Base-by-base conservation (phyloP, 225 moss, liverwort and hornwort genomes). In the Marchantia paleacea region DNA sequence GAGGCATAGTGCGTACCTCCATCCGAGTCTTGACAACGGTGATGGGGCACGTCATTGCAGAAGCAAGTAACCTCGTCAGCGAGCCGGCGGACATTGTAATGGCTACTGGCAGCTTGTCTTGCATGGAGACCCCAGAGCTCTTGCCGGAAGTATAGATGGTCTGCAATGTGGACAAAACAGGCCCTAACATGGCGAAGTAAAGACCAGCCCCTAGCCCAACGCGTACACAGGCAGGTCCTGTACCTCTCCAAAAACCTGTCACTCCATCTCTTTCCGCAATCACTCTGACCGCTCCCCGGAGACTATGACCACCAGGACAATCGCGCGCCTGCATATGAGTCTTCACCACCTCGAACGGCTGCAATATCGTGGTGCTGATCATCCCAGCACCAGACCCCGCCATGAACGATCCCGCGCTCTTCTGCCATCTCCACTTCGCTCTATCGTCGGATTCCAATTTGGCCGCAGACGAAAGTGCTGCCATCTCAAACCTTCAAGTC, bases 21-120 rank as follows among this genome's bases (percentile, higher is more conserved):
- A 99, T 99, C 75, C 97, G 95, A 66, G 97, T 99, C 90, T 99
- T 95, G 66, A 99, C 88, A 73, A 99, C 95, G 54, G 97, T 99
- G 71, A 99, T 87, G 26, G 97, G 97, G 78, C 97, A 99, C 29
- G 93, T 93, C 0, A 91, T 90, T 15, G 83, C 79, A 50, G 95
- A 90, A 49, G 93, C 97, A 72, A 95, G 62, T 52, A 90, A 80
- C 73, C 97, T 90, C 15, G 97, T 91, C 81, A 94, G 78, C 58
- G 92, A 89, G 1, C 97, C 97, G 10, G 97, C 94, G 72, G 92
- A 91, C 73, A 95, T 84, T 8, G 92, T 91, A 57, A 94, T 86
- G 47, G 92, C 51, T 4, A 92, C 86, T 50, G 97, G 93, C 75
- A 99, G 71, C 50, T 90, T 92, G 58, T 95, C 93, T 14, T 88